Conservation (phyloP, 768 basidiomycete genomes). For the Guyanaporus albipodus region DNA sequence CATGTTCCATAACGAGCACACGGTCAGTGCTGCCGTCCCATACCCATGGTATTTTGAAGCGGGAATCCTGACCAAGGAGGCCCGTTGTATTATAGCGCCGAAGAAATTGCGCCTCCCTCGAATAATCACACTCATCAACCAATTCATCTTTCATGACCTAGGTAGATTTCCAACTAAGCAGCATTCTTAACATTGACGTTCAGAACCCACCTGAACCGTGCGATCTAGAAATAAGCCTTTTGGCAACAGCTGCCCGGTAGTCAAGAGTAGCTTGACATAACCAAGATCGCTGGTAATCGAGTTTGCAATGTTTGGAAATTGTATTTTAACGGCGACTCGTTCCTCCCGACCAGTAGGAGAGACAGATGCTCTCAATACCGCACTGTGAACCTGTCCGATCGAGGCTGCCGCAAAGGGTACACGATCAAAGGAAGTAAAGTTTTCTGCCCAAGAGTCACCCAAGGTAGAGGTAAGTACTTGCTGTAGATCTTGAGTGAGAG, state of each 20-base stretch:
- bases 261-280: slow-evolving; percentile 79
- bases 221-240: slow-evolving; percentile 87
- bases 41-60: slow-evolving; percentile 84
- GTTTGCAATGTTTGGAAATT: slow-evolving; percentile 87
- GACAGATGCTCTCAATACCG: slow-evolving; percentile 49
- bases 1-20: slow-evolving; percentile 87
- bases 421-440: slow-evolving; percentile 74
- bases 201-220: slow-evolving; percentile 59
- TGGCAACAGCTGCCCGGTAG: slow-evolving; percentile 77
- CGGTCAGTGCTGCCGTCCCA: slow-evolving; percentile 77
- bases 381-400: slow-evolving; percentile 92
- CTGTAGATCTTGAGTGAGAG: slow-evolving; percentile 25
- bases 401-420: slow-evolving; percentile 94
- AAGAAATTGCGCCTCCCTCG: slow-evolving; percentile 73
- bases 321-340: slow-evolving; percentile 80
- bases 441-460: slow-evolving; percentile 66
- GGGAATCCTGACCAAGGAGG: slow-evolving; percentile 50
- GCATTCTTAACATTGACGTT: background rate
- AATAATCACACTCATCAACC: slow-evolving; percentile 89
- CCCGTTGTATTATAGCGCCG: slow-evolving; percentile 51
- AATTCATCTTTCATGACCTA: slow-evolving; percentile 88
- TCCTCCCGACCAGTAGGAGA: slow-evolving; percentile 55
- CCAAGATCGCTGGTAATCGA: slow-evolving; percentile 87
- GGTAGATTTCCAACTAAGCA: background rate
- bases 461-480: slow-evolving; percentile 74